Conservation (phyloP, 495 filamentous ascomycete species). For the Lasiosphaeria miniovina region DNA sequence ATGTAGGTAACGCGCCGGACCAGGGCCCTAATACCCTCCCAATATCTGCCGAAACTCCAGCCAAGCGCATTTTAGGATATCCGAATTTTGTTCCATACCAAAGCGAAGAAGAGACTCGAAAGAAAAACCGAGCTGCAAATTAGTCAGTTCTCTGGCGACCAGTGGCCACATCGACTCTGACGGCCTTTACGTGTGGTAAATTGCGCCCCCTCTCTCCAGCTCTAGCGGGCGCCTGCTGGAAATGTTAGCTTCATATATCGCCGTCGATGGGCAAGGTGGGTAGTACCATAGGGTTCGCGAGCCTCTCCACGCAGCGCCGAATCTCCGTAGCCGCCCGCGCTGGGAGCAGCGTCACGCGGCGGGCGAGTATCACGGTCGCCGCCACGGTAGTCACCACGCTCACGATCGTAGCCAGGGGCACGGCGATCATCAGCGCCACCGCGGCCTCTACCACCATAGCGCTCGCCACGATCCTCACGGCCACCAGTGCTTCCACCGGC, state of each 20-base stretch:
- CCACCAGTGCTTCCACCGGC: constrained; percentile 14
- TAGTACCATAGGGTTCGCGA: constrained; percentile 46
- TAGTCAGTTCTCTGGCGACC: background rate
- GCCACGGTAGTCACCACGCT: constrained; percentile 53
- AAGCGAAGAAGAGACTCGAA: constrained; percentile 25
- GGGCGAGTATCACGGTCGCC: constrained; percentile 43
- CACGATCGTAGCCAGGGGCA: constrained; percentile 52
- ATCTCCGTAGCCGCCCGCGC: constrained; percentile 52
- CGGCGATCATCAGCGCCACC: constrained; percentile 49
- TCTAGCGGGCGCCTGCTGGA: constrained; percentile 28
- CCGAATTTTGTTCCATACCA: constrained; percentile 37
- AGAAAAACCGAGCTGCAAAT: constrained; percentile 26
- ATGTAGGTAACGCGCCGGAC: constrained; percentile 29
- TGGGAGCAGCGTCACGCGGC: constrained; percentile 48
- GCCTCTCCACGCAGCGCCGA: constrained; percentile 58
- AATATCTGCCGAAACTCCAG: constrained; percentile 38
- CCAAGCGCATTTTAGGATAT: constrained; percentile 39
- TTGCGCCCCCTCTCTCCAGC: too few relatives aligned
- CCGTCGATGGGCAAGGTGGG: background rate
- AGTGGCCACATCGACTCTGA: background rate
- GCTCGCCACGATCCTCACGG: constrained; percentile 43
- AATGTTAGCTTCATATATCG: constrained; percentile 9
- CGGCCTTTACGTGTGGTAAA: background rate
- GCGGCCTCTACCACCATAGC: constrained; percentile 42
- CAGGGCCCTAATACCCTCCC: constrained; percentile 32